phyloP scores from a whole-genome alignment of 768 basidiomycete genomes.

The Tricholoma furcatifolium region DNA sequence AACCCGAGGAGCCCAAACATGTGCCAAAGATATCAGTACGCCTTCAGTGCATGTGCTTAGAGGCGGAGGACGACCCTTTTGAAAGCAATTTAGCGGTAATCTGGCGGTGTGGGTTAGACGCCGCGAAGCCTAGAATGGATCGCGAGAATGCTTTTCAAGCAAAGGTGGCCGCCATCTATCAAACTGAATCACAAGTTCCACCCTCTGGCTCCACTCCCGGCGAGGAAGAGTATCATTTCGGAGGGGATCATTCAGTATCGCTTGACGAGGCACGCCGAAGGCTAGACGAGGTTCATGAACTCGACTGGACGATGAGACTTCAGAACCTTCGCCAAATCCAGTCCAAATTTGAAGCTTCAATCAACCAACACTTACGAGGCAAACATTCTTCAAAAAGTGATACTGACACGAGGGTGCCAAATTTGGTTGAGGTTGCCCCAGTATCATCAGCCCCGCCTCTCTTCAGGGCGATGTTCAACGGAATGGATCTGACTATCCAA shows the following conservation, averaged over 20 bases:
- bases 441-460: constrained; percentile 56
- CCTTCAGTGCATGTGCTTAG: constrained; percentile 64
- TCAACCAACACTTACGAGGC: constrained; percentile 46
- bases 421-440: constrained; percentile 41
- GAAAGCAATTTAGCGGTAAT: constrained; percentile 77
- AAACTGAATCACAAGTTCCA: constrained; percentile 34
- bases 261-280: constrained; percentile 70
- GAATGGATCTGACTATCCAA: constrained; percentile 54
- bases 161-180: constrained; percentile 68
- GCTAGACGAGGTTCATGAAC: constrained; percentile 65
- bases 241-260: constrained; percentile 61
- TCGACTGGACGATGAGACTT: constrained; percentile 69
- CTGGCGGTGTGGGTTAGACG: constrained; percentile 69
- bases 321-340: constrained; percentile 46
- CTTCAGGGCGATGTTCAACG: constrained; percentile 60
- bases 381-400: constrained; percentile 24
- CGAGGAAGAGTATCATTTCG: constrained; percentile 61
- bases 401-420: constrained; percentile 31
- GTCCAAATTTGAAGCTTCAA: constrained; percentile 44
- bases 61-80: constrained; percentile 83
- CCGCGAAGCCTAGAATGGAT: constrained; percentile 65
- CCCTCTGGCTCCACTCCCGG: constrained; percentile 21
- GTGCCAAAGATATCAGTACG: constrained; percentile 62
- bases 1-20: constrained; percentile 68
- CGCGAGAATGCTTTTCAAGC: constrained; percentile 80